Percentiles rank a stretch among this genome's conserved stretches.
phyloP scores from a whole-genome alignment of 257 asterid genomes.

The Haberlea rhodopensis region DNA sequence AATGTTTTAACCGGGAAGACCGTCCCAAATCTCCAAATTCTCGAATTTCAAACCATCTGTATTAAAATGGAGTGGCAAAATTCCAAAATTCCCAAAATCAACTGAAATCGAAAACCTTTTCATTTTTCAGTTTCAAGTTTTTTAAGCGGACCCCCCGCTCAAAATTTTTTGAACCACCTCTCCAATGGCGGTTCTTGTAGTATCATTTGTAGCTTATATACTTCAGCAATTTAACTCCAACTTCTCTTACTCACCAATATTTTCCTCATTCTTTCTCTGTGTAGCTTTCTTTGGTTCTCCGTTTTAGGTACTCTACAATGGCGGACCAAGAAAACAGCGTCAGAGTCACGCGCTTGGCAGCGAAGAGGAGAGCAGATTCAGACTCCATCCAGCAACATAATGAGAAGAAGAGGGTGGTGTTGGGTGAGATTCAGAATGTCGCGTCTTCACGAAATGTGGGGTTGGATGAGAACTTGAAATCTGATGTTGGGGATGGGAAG shows the following conservation, averaged over 20 bases:
- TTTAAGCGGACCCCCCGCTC: conserved; percentile 22
- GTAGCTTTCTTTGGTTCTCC: not conserved
- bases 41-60: not conserved
- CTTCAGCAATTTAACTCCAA: not conserved
- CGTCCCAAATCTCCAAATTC: not conserved
- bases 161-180: conserved; percentile 26
- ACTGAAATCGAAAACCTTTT: conserved; percentile 25
- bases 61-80: no score
- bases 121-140: conserved; percentile 19
- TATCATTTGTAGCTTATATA: conserved; percentile 17
- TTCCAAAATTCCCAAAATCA: not conserved
- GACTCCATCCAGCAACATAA: conserved; percentile 38
- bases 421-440: conserved; percentile 74
- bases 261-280: not conserved
- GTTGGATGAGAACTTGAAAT: conserved; percentile 15
- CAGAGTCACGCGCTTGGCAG: conserved; percentile 76
- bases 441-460: conserved; percentile 23
- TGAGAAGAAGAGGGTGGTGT: conserved; percentile 68
- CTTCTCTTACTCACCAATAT: conserved; percentile 11
- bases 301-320: conserved; percentile 34
- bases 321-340: no score
- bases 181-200: conserved; percentile 33
- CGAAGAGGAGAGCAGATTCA: conserved; percentile 70
- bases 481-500: not conserved
- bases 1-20: not conserved